Conservation (phyloP, 2,329 filamentous ascomycete species). For the Phoma sp. region DNA sequence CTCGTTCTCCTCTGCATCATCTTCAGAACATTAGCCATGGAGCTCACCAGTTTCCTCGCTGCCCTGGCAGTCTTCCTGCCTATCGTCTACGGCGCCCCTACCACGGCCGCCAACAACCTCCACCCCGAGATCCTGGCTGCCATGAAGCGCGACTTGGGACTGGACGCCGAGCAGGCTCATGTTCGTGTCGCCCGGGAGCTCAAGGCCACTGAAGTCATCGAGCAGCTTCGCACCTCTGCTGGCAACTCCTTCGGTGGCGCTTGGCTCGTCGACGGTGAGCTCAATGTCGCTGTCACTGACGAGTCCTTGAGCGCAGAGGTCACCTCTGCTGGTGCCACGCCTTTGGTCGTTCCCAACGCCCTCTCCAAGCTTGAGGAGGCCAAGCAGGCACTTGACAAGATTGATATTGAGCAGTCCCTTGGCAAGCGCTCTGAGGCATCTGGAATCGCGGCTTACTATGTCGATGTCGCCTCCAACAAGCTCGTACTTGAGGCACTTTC, state of each 20-base stretch:
- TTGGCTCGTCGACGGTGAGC: constrained; percentile 49
- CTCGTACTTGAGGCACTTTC: constrained; percentile 50
- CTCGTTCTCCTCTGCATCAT: constrained; percentile 28
- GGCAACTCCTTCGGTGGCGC: constrained; percentile 51
- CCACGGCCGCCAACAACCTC: constrained; percentile 45
- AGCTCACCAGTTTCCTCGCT: constrained; percentile 51
- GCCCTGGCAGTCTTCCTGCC: constrained; percentile 51
- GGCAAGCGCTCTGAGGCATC: constrained; percentile 28
- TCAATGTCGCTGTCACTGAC: constrained; percentile 52
- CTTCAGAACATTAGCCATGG: constrained; percentile 44
- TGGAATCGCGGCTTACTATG: constrained; percentile 50
- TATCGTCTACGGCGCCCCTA: constrained; percentile 52
- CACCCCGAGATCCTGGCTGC: constrained; percentile 53
- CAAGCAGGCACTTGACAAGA: constrained; percentile 49
- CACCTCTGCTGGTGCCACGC: constrained; percentile 47
- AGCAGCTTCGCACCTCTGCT: constrained; percentile 42
- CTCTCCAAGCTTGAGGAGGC: constrained; percentile 49
- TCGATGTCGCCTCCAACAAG: constrained; percentile 53
- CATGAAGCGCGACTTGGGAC: constrained; percentile 55
- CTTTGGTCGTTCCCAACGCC: constrained; percentile 45
- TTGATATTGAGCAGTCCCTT: constrained; percentile 39
- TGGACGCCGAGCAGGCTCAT: constrained; percentile 50
- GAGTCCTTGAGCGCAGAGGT: constrained; percentile 47
- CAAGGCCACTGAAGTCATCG: constrained; percentile 49
- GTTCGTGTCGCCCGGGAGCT: constrained; percentile 51